Base-by-base conservation (phyloP, 208 protist species). In the Tritrichomonas foetus region DNA sequence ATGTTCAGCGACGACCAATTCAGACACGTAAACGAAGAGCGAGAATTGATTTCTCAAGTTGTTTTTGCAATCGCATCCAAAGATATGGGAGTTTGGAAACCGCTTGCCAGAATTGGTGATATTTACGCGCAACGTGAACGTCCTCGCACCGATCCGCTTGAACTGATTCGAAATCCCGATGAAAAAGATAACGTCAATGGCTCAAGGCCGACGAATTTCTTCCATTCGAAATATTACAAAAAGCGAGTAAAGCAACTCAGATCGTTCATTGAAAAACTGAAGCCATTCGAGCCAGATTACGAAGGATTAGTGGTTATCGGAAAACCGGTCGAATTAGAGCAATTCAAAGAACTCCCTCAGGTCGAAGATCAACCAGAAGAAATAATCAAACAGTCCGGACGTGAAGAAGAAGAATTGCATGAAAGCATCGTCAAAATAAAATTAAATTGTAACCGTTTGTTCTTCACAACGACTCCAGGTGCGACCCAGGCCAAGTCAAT, bases 41-140 rank as follows among this genome's bases (percentile, higher is more conserved):
- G 41, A 53, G n/a, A n/a, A 50, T 50, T 82, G 11, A 82, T 82
- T 47, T 3, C 74, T n/a, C 74, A 82, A 53, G 74, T 82, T 36
- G 41, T 82, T 30, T 50, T 50, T 30, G 41, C 41, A 9, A 8
- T 82, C 11, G 47, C 74, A 49, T 50, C 74, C 3, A 82, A 82
- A 82, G 74, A 82, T 82, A 20, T 41, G 1, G 74, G 74, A 33
- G 74, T 82, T 33, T 82, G 74, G 74, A 82, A 82, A 53, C 22
- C 41, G 50, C 47, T 47, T 50, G 41, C 74, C 47, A 9, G 74
- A 53, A 82, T 82, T 53, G 74, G 74, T 47, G 74, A 82, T 30
- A 33, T 82, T 44, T 82, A 50, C 41, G 74, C 74, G 30, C 74
- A 82, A 50, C n/a, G 27, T n/a, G 74, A 82, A 25, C 47, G 50